Base-by-base conservation (phyloP, 371 early-diverging fungal species). In the Mucor lusitanicus region DNA sequence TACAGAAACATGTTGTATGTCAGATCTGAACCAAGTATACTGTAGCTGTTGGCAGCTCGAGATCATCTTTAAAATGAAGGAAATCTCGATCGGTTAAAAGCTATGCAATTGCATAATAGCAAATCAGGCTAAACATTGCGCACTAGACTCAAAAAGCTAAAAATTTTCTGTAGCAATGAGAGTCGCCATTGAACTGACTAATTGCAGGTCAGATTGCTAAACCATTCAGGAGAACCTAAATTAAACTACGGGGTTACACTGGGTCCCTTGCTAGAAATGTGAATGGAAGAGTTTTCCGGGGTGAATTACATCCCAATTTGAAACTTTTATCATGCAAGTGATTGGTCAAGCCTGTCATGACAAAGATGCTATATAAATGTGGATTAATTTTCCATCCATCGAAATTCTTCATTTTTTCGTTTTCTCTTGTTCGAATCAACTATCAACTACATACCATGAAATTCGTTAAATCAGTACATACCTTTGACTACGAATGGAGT, bases 401-500 rank as follows among this genome's bases (percentile, higher is more conserved):
- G 17, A 6, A 17, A 17, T 17, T 40, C 40, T 5, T 6, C 6
- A 17, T 40, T 17, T 40, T 53, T 25, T 25, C 9, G 23, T 8
- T 53, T 53, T 13, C 23, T 7, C 23, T 27, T 53, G 27, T 13
- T 27, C 50, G 7, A 21, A 25, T 53, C 9, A 53, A 6, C 27
- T 15, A 25, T 0, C 2, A 53, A 15, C 53, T 15, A 11, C 13
- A 53, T 53, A 53, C 53, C 56, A 94, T 94, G 95, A 90, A 92
- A 73, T 84, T 94, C 64, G 91, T 93, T 64, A 86, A 91, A 75
- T 81, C 87, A 27, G 73, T 85, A 27, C 90, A 92, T 71, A 84
- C 81, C 25, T 88, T 87, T 75, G 69, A 82, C 62, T 91, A 96
- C 83, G 83, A 90, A 65, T 98, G 97, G 95, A 85, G 78, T 21